Conservation (phyloP, 305 asterid genomes). For the Solanum aculeatissimum region DNA sequence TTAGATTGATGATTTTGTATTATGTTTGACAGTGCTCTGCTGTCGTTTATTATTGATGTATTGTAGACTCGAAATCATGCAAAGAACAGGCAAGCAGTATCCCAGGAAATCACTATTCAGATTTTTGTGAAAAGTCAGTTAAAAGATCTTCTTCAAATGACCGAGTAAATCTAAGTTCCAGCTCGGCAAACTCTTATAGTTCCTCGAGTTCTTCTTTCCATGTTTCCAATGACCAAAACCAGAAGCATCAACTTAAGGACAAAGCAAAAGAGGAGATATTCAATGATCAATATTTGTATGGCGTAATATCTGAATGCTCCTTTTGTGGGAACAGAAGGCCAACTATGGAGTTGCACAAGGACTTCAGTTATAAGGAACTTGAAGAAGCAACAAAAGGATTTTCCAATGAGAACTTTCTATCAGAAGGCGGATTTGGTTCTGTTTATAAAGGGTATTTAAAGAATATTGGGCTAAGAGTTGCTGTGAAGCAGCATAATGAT, state of each 20-base stretch:
- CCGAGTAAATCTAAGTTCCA: not conserved
- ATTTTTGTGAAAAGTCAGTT: not conserved
- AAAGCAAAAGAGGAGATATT: not conserved
- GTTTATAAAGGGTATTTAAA: conserved; percentile 41
- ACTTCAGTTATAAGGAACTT: conserved; percentile 41
- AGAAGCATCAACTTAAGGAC: not conserved
- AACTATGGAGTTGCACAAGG: conserved; percentile 22
- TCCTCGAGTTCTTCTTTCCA: not conserved
- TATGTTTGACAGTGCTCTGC: not conserved
- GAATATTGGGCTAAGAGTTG: conserved; percentile 31
- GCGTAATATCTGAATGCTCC: conserved; percentile 29
- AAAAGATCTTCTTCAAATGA: not conserved
- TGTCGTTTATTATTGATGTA: not conserved
- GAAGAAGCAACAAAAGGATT: conserved; percentile 46
- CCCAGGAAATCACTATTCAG: not conserved
- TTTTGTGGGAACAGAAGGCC: conserved; percentile 51
- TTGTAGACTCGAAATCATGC: conserved; percentile 1
- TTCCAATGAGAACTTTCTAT: conserved; percentile 26
- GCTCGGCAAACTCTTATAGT: not conserved
- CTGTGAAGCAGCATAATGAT: conserved; percentile 58
- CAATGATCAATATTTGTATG: not conserved
- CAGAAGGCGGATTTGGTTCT: conserved; percentile 71
- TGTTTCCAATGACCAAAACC: not conserved
- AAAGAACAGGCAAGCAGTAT: not conserved
- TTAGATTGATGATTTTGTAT: not conserved